Evolutionary conservation across 1,284 basidiomycete species (phyloP).

Genomic region (Mycena citricolor): DNA sequence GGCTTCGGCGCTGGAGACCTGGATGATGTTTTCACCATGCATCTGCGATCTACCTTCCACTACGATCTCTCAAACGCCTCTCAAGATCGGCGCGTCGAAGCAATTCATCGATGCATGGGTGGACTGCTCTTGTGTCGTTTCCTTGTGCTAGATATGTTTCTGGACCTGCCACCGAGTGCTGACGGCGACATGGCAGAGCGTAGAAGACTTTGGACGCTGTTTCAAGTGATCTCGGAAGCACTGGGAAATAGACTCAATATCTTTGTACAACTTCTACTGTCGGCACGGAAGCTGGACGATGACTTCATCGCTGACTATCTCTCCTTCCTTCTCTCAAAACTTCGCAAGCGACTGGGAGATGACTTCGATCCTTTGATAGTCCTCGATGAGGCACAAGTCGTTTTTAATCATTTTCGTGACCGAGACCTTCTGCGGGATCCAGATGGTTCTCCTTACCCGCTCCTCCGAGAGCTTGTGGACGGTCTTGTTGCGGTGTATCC

Average conservation of each 20-base stretch:
- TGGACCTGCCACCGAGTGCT: too few species aligned
- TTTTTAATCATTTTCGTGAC: not conserved
- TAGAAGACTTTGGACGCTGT: too few species aligned
- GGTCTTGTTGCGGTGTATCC: not conserved
- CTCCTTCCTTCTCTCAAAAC: not conserved
- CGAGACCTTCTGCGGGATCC: not conserved
- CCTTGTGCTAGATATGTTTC: too few species aligned
- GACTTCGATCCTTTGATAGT: slow-evolving; percentile 5
- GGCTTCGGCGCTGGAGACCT: slow-evolving; percentile 4
- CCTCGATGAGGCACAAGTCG: slow-evolving; percentile 9
- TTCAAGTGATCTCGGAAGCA: too few species aligned
- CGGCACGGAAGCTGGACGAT: too few species aligned
- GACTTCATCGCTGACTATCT: not conserved
- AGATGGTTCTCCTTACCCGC: slow-evolving; percentile 1
- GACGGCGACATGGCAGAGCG: too few species aligned
- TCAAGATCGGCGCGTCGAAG: too few species aligned
- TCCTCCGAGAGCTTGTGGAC: not conserved
- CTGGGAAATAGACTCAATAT: too few species aligned
- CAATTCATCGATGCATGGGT: too few species aligned
- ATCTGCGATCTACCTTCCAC: not conserved
- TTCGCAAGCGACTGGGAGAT: slow-evolving; percentile 4
- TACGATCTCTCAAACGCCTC: too few species aligned
- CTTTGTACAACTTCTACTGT: too few species aligned
- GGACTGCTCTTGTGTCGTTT: too few species aligned
- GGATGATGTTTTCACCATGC: not conserved